Conservation (phyloP, 2,329 filamentous ascomycete genomes). For the Penicillium concentricum region DNA sequence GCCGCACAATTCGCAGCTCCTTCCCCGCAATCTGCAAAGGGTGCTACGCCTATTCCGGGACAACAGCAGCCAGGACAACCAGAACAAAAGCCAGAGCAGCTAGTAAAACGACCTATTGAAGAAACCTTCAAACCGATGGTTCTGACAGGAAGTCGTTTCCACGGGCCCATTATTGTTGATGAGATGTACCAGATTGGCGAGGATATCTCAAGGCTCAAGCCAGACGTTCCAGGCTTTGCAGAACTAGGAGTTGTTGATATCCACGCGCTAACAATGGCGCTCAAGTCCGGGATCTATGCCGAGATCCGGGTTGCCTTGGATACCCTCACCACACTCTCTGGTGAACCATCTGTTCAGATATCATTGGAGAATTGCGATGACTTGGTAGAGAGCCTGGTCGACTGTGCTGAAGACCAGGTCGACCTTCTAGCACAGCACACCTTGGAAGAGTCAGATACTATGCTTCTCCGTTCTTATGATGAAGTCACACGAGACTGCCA, state of each 20-base stretch:
- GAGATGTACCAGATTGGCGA: conserved; percentile 64
- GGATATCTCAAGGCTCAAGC: conserved; percentile 67
- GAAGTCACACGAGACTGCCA: conserved; percentile 79
- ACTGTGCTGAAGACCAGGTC: conserved; percentile 86
- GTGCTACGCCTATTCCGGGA: conserved; percentile 23
- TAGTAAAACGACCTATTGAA: conserved; percentile 41
- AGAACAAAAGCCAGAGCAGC: conserved; percentile 34
- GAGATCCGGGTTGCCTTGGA: conserved; percentile 91
- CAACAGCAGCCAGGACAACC: conserved; percentile 27
- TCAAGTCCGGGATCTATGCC: conserved; percentile 84
- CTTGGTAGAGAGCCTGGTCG: conserved; percentile 79
- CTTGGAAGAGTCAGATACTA: conserved; percentile 80
- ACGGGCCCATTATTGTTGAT: conserved; percentile 71
- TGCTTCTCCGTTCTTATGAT: conserved; percentile 81
- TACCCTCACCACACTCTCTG: conserved; percentile 71
- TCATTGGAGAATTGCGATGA: conserved; percentile 78
- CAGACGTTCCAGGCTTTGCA: conserved; percentile 69
- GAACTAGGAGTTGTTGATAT: conserved; percentile 90
- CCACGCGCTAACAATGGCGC: conserved; percentile 79
- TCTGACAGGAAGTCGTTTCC: conserved; percentile 53
- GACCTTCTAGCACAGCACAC: conserved; percentile 82
- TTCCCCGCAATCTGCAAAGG: conserved; percentile 31
- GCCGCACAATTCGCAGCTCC: conserved; percentile 29
- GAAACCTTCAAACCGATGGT: conserved; percentile 50
- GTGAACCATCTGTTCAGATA: conserved; percentile 62